These are phyloP conservation scores for Hansfordia pulvinata DNA, from an alignment of 2,329 filamentous ascomycete genomes.

Conservation along the genomic window DNA sequence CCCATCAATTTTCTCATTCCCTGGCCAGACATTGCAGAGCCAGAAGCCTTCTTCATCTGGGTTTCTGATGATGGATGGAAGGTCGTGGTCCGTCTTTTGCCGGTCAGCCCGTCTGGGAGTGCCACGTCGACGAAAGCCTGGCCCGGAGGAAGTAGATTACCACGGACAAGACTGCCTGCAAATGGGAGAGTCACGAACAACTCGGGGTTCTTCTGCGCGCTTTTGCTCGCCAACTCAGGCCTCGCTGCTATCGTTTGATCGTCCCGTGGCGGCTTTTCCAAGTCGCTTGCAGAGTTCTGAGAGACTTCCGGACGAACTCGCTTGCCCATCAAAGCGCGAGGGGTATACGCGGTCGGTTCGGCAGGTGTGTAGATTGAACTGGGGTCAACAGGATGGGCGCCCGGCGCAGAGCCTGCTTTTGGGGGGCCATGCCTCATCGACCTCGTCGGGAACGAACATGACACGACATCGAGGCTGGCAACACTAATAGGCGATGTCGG, in stretches of 20 bases:
- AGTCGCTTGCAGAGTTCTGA: conserved; percentile 74
- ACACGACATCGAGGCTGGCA: conserved; percentile 45
- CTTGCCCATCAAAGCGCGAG: conserved; percentile 43
- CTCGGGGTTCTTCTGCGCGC: conserved; percentile 40
- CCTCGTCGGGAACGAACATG: conserved; percentile 50
- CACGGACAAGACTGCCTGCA: conserved; percentile 75
- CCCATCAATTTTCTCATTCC: conserved; percentile 80
- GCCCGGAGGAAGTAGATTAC: conserved; percentile 69
- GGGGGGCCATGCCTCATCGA: conserved; percentile 23
- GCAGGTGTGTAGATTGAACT: conserved; percentile 30
- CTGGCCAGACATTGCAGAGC: conserved; percentile 50
- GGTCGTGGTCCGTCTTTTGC: conserved; percentile 39
- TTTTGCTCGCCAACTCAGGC: too few relatives aligned
- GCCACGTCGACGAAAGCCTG: conserved; percentile 66
- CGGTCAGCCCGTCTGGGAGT: conserved; percentile 31
- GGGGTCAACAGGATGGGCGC: conserved; percentile 42
- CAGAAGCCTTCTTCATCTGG: conserved; percentile 28
- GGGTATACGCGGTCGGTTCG: conserved; percentile 42
- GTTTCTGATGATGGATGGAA: conserved; percentile 27
- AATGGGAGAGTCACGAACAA: conserved; percentile 52
- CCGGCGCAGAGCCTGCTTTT: conserved; percentile 26
- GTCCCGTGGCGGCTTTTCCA: conserved; percentile 32
- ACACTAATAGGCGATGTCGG: conserved; percentile 41
- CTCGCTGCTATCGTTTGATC: too few relatives aligned
- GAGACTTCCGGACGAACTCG: conserved; percentile 40